Evolutionary conservation across 768 basidiomycete genomes (phyloP), one percentile per base, ranked within the genome.

Genomic region (Suillus plorans): DNA sequence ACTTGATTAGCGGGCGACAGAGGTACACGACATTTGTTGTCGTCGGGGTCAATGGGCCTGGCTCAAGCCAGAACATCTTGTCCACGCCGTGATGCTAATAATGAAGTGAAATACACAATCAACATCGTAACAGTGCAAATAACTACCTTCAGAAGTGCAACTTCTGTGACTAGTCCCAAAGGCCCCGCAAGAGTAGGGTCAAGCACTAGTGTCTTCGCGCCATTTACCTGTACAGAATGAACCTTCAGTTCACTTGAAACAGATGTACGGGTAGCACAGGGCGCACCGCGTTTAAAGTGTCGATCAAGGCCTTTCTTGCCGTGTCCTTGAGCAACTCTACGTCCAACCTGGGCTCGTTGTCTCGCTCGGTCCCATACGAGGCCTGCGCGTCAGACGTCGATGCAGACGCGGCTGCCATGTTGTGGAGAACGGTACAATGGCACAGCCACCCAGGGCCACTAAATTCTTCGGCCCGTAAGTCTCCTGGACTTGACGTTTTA

Each of bases 61-160:
- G 77, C 77, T 99, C 97, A 28, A 99, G 86, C 97, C 97, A 99
- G 79, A 96, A 97, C 93, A 99, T 97, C 82, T 97, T 97, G 80
- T 98, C 96, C 4, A 99, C 94, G 6, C 95, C 96, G 87, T 99
- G 96, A 73, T 99, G 92, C 97, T 99, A 69, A 63, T 28, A 14
- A 36, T n/a, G 20, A 34, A 63, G 72, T 34, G 69, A 44, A 42
- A 64, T 63, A 39, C 55, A 7, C 7, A n/a, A 61, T 62, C 14
- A 60, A 50, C 2, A 49, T 18, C 47, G 36, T 41, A 37, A 4
- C 31, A 41, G 42, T 36, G 28, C 56, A 44, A 39, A 5, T 44
- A 72, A 70, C 36, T 60, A 95, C 97, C 88, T 99, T 98, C 63
- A 99, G 80, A 18, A 96, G 77, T 2, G 95, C 86, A 1, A 98